A percentile compares a stretch with the other conserved stretches of the same genome.
Evolutionary conservation across 2,329 filamentous ascomycete species (phyloP).

Genomic region (Alternaria postmessia): DNA sequence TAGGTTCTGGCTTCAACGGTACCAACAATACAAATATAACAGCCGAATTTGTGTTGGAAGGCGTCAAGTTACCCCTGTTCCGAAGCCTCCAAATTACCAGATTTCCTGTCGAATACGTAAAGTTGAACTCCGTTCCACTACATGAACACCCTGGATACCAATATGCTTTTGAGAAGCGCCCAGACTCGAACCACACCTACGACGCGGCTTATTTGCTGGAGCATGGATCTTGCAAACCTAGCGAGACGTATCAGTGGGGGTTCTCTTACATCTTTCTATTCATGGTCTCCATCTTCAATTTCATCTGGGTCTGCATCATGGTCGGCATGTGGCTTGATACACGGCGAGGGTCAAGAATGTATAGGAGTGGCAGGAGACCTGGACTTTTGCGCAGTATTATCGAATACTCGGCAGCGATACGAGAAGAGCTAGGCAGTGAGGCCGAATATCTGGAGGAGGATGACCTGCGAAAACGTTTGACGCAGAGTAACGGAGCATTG

Average conservation of each 20-base stretch:
- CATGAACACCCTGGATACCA: neutral
- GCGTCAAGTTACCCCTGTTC: too few species aligned
- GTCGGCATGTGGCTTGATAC: slow-evolving; percentile 46
- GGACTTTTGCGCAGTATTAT: slow-evolving; percentile 41
- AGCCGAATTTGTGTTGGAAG: neutral
- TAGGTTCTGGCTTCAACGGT: neutral
- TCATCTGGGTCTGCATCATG: slow-evolving; percentile 45
- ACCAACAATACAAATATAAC: neutral
- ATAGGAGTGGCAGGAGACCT: slow-evolving; percentile 38
- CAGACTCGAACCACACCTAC: slow-evolving; percentile 30
- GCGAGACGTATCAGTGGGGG: slow-evolving; percentile 46
- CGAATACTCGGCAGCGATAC: slow-evolving; percentile 37
- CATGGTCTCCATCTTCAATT: slow-evolving; percentile 47
- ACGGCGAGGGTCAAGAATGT: slow-evolving; percentile 37
- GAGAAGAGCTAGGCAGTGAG: slow-evolving; percentile 36
- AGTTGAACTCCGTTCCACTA: neutral
- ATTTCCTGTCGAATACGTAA: neutral
- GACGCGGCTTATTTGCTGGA: slow-evolving; percentile 26
- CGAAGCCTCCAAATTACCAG: slow-evolving; percentile 2
- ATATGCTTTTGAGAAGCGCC: slow-evolving; percentile 16
- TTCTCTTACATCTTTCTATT: slow-evolving; percentile 49
- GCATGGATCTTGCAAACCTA: slow-evolving; percentile 41
- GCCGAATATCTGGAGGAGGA: slow-evolving; percentile 32
- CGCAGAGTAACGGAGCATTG: slow-evolving; percentile 32
- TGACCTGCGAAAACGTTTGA: slow-evolving; percentile 30